phyloP scores from a whole-genome alignment of 768 basidiomycete genomes.

The Russula vinacea region DNA sequence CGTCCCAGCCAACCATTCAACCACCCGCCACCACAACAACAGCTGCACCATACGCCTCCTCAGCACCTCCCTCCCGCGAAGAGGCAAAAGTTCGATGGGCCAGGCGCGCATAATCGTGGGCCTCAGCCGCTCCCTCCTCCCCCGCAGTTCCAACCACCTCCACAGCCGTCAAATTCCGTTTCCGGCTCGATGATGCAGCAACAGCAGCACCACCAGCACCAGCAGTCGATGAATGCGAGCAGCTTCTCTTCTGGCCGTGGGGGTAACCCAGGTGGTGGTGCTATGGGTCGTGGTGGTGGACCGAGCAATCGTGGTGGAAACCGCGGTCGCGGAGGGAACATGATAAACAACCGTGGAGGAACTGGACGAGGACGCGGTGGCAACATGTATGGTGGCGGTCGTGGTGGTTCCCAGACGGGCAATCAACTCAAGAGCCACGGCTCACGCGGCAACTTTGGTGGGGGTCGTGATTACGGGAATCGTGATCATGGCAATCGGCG shows the following conservation, averaged over 20 bases:
- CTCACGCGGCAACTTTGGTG: constrained; percentile 62
- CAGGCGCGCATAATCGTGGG: constrained; percentile 45
- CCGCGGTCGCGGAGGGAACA: constrained; percentile 50
- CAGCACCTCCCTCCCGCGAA: constrained; percentile 91
- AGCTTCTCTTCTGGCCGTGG: constrained; percentile 40
- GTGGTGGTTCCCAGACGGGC: constrained; percentile 46
- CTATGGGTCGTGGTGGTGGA: constrained; percentile 43
- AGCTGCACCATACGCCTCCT: constrained; percentile 59
- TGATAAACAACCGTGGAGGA: constrained; percentile 44
- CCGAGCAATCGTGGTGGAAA: constrained; percentile 44
- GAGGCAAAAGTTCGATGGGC: constrained; percentile 73
- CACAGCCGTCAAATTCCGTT: constrained; percentile 42
- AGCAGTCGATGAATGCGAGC: constrained; percentile 29
- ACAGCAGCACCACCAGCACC: constrained; percentile 41
- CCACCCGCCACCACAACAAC: constrained; percentile 38
- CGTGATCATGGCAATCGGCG: constrained; percentile 60
- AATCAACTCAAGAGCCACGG: constrained; percentile 55
- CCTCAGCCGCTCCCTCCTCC: constrained; percentile 55
- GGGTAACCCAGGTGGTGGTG: constrained; percentile 41
- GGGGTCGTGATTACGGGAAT: constrained; percentile 56
- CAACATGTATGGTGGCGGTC: constrained; percentile 42
- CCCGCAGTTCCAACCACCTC: constrained; percentile 64
- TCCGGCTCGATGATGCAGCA: constrained; percentile 39
- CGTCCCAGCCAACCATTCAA: constrained; percentile 45
- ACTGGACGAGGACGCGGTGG: constrained; percentile 40